Evolutionary conservation across 176 grass and related monocot genomes (phyloP), one percentile per base, ranked within the genome.

Genomic region (Zea luxurians): DNA sequence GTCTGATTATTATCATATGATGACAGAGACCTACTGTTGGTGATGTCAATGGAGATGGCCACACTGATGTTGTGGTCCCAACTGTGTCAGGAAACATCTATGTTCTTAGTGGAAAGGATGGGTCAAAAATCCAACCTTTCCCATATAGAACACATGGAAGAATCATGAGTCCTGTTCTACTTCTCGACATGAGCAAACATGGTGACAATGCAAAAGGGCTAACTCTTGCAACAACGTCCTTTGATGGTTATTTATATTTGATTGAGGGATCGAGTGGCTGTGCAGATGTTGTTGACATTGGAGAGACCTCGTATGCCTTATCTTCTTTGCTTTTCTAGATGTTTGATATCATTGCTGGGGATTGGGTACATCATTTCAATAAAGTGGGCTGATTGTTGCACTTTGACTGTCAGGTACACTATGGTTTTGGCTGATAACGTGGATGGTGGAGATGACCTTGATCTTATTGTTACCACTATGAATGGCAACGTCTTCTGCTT

Each of bases 361-460:
- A 43, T 79, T 67, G 17, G 48, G 13, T 72, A 64, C 35, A 73
- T 61, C 54, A 58, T 48, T 78, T 72, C 10, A 64, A 18, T 35
- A 57, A 68, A 82, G 41, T 64, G 18, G 2, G 44, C 40, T 86
- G 35, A 80, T 45, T 57, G 67, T 71, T 86, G 27, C 53, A 65
- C 71, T 77, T 50, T 66, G 7, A 80, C 84, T 57, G 61, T 63
- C 83, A 97, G 94, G 71, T 97, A 97, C 76, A 92, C 86, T 75
- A 97, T 97, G 94, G 94, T 91, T 86, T 81, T 97, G 89, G 95
- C 95, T 52, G 95, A 92, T 77, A 94, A 94, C 83, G 91, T 98
- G 55, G 91, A 98, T 83, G 95, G 95, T 64, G 95, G 91, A 82
- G 91, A 98, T 83, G 95, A 98, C 75, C 89, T 98, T 66, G 95